Evolutionary conservation across 129 eudicot genomes (phyloP), one percentile per base, ranked within the genome.

Genomic region (Chrysanthemum lavandulifolium): DNA sequence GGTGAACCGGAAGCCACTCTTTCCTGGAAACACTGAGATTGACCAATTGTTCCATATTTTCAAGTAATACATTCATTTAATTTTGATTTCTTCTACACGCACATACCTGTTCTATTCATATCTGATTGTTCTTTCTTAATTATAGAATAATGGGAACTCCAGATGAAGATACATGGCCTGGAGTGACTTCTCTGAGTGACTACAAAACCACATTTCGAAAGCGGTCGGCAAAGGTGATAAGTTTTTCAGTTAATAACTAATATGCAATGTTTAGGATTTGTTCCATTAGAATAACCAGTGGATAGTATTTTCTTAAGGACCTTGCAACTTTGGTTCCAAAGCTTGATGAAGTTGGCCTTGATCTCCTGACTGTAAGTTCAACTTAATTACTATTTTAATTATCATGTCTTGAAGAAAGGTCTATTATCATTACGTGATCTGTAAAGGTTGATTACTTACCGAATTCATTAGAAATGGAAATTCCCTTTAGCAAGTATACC

Each of bases 131-230:
- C 10, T 61, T 61, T 36, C 58, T 51, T 36, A 43, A 47, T 51
- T 84, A 79, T 78, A 90, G 97, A 59, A 78, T 88, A 73, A 77
- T 81, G 96, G 98, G 97, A 60, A 90, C 98, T 67, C 98, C 98
- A 67, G 86, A 76, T 81, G 97, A 90, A 77, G 89, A 94, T 61
- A 84, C 83, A 71, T 94, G 96, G 98, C 97, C 96, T 63, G 98
- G 98, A 6, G 97, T 94, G 73, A 86, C 89, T 47, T 84, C 91
- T 81, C 84, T 87, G 73, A 96, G 92, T 75, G 97, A 90, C 77
- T 94, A 84, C 59, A 90, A 84, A 78, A 76, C 91, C 13, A 78
- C 91, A 43, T 94, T 94, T 57, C 96, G 96, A 57, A 90, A 86
- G 71, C 84, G 97, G 96, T 79, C 86, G 3, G n/a, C 96, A 49